Percentiles rank a stretch among this genome's conserved stretches.
These are phyloP conservation scores for Nemania sp. DNA, from an alignment of 2,329 filamentous ascomycete genomes.

Conservation along the genomic window DNA sequence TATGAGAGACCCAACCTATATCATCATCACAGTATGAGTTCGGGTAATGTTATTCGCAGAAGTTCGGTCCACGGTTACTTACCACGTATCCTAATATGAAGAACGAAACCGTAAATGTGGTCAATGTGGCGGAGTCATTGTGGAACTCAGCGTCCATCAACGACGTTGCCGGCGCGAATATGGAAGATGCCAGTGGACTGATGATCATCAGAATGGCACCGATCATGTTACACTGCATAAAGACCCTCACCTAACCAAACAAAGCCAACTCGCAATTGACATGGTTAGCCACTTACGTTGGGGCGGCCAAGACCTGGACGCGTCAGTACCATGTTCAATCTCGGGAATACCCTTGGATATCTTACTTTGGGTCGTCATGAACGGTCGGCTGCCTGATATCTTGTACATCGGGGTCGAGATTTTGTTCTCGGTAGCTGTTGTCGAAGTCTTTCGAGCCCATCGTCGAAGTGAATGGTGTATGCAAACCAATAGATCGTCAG, in stretches of 20 bases:
- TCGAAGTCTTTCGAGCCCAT: slow-evolving; percentile 19
- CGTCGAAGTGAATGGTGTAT: background rate
- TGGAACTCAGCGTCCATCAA: slow-evolving; percentile 35
- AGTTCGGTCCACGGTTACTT: slow-evolving; percentile 2
- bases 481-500: slow-evolving; percentile 8
- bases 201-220: slow-evolving; percentile 12
- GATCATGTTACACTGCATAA: slow-evolving; percentile 16
- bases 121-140: slow-evolving; percentile 27
- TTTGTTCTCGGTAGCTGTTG: background rate
- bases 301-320: slow-evolving; percentile 31
- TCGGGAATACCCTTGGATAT: background rate
- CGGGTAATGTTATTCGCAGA: background rate
- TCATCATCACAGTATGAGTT: slow-evolving; percentile 1
- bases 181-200: slow-evolving; percentile 38
- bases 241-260: slow-evolving; percentile 35
- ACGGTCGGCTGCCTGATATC: background rate
- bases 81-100: slow-evolving; percentile 39
- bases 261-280: slow-evolving; percentile 31
- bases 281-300: slow-evolving; percentile 32
- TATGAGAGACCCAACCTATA: slow-evolving; percentile 36
- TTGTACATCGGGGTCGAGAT: background rate
- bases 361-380: slow-evolving; percentile 22
- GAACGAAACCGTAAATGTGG: slow-evolving; percentile 38
- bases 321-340: slow-evolving; percentile 25
- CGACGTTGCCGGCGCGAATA: slow-evolving; percentile 33